phyloP scores from a whole-genome alignment of 306 rosid genomes.

The Geum urbanum region DNA sequence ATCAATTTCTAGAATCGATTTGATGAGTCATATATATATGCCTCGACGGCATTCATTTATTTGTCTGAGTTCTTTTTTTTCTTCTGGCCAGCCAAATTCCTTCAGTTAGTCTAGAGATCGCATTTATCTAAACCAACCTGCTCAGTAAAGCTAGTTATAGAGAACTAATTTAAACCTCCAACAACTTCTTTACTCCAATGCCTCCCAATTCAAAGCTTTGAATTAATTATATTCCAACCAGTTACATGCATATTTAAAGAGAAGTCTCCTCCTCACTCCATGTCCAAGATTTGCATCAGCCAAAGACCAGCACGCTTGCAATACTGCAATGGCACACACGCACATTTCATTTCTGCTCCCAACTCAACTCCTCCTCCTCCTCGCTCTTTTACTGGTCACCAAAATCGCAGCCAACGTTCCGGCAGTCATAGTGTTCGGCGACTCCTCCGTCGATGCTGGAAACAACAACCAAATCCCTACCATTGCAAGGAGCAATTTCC shows the following conservation, averaged over 20 bases:
- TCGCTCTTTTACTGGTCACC: slow-evolving; percentile 9
- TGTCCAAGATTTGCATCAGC: slow-evolving; percentile 5
- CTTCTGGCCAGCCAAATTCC: not conserved
- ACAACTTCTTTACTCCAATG: slow-evolving; percentile 39
- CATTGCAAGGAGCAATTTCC: slow-evolving; percentile 73
- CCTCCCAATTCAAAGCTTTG: not conserved
- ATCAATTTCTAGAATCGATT: not conserved
- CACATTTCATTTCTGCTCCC: slow-evolving; percentile 26
- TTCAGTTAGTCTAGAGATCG: not conserved
- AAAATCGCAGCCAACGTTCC: slow-evolving; percentile 44
- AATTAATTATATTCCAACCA: slow-evolving; percentile 11
- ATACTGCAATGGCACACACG: slow-evolving; percentile 12
- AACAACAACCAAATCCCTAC: slow-evolving; percentile 87
- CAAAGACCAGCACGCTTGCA: not conserved
- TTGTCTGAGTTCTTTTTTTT: not conserved
- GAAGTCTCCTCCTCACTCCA: slow-evolving; percentile 10
- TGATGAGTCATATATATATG: not conserved
- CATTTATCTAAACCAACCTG: not conserved
- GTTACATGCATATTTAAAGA: slow-evolving; percentile 24
- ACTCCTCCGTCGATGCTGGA: slow-evolving; percentile 90
- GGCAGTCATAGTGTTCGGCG: slow-evolving; percentile 73
- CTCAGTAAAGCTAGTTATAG: not conserved
- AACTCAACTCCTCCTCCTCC: slow-evolving; percentile 13
- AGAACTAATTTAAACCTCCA: slow-evolving; percentile 37
- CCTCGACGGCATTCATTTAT: no score